phyloP scores from a whole-genome alignment of 495 filamentous ascomycete genomes.

The Podospora conica region DNA sequence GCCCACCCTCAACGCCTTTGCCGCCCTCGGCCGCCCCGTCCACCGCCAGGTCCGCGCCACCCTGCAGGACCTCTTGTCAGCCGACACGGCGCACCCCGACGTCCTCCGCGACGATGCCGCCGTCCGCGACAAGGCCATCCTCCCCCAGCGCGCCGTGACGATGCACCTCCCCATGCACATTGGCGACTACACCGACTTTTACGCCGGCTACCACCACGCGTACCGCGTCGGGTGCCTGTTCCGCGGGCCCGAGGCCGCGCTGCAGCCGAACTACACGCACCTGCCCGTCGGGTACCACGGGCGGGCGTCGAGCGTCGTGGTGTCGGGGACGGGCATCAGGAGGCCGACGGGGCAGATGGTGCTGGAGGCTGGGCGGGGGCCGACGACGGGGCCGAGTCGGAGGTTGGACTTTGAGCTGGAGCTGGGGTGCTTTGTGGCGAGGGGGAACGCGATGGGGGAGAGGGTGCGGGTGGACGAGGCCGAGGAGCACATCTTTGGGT shows the following conservation, averaged over 20 bases:
- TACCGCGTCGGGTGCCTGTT: conserved; percentile 75
- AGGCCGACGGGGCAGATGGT: conserved; percentile 82
- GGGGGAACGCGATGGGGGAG: conserved; percentile 58
- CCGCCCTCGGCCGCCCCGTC: conserved; percentile 63
- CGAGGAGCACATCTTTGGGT: conserved; percentile 73
- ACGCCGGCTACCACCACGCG: conserved; percentile 86
- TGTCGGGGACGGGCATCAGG: conserved; percentile 67
- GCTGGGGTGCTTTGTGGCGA: conserved; percentile 73
- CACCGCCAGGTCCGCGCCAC: conserved; percentile 68
- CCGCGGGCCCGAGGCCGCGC: conserved; percentile 70
- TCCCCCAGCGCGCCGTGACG: conserved; percentile 54
- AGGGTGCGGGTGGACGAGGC: conserved; percentile 56
- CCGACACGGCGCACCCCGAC: conserved; percentile 35
- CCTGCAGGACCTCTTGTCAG: conserved; percentile 64
- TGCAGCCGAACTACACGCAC: conserved; percentile 88
- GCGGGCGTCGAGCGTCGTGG: conserved; percentile 69
- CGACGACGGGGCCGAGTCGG: conserved; percentile 56
- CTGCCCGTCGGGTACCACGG: conserved; percentile 88
- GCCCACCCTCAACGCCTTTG: conserved; percentile 75
- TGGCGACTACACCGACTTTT: conserved; percentile 97
- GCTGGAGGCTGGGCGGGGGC: conserved; percentile 53
- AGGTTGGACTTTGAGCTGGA: conserved; percentile 85
- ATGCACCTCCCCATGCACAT: conserved; percentile 81
- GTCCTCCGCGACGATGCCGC: conserved; percentile 33
- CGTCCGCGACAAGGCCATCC: conserved; percentile 25